Base-by-base conservation (phyloP, 441 rosid species). In the Theobroma grandiflorum region DNA sequence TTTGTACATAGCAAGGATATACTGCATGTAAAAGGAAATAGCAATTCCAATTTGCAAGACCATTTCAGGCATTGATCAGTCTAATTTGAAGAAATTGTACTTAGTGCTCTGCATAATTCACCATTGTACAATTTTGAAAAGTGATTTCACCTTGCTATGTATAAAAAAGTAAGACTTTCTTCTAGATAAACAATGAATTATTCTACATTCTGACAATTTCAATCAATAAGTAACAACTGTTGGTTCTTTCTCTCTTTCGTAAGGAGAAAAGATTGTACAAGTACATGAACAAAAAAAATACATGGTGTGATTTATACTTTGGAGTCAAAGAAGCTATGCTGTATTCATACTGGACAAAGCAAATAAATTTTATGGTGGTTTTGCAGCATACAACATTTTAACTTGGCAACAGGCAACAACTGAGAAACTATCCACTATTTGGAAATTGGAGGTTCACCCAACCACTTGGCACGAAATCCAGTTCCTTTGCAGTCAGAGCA, bases 381-480 rank as follows among this genome's bases (percentile, higher is more conserved):
- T 63, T 55, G 20, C 45, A 71, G 43, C 59, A 18, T 35, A 76
- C 49, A 11, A 26, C 72, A 59, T 37, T 35, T 45, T 62, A 12
- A 52, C 37, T 16, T 22, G 55, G 38, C 22, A 26, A 43, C 31
- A 37, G 37, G 47, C 50, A 38, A 73, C 6, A 55, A 38, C 11
- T 6, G 76, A 73, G 20, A 73, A 73, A 8, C 7, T 8, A 18
- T 38, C 78, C 62, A 55, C 89, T 91, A 86, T 79, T 86, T 87
- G 20, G 89, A 75, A 58, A 86, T 78, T 2, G 94, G 89, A 83
- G 95, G 97, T 82, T 90, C 82, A 79, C 89, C 96, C 91, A 96
- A 84, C 98, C 99, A 96, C 85, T 90, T 91, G 76, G 99, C 99
- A 26, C 97, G 98, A 84, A 92, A 96, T 4, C 99, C 97, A 1